These are phyloP conservation scores for Amaranthus palmeri DNA, from an alignment of 148 eudicot species.

Conservation along the genomic window DNA sequence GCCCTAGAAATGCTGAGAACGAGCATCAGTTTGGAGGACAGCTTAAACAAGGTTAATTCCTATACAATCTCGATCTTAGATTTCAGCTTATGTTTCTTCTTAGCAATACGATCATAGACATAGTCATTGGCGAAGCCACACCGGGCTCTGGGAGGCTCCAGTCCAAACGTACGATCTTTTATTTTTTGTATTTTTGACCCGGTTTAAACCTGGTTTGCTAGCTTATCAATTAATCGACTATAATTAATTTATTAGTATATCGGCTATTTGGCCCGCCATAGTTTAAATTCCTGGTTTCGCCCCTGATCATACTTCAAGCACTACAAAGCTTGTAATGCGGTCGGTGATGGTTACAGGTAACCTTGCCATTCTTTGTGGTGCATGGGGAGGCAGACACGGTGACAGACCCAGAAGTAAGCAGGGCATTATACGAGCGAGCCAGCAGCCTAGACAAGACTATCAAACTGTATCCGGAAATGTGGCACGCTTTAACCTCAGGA, in stretches of 20 bases:
- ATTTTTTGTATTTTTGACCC: too few relatives aligned
- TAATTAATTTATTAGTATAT: too few relatives aligned
- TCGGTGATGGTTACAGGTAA: constrained; percentile 41
- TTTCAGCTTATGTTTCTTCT: not conserved
- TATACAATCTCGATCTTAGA: not conserved
- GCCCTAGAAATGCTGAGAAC: constrained; percentile 98
- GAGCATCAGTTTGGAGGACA: constrained; percentile 77
- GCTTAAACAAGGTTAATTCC: constrained; percentile 57
- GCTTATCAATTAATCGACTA: too few relatives aligned
- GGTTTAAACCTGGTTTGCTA: too few relatives aligned
- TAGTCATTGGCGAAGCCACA: too few relatives aligned
- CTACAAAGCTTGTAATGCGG: not conserved
- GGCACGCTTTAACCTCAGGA: constrained; percentile 91
- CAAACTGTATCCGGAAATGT: constrained; percentile 87
- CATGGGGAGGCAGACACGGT: constrained; percentile 95
- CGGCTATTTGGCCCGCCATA: too few relatives aligned
- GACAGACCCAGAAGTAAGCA: constrained; percentile 95
- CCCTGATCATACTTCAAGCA: too few relatives aligned
- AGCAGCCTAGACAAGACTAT: constrained; percentile 87
- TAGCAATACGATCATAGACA: not conserved
- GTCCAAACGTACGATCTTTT: too few relatives aligned
- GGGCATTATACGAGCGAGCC: constrained; percentile 67
- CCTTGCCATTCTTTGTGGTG: constrained; percentile 78
- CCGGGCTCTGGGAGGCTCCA: too few relatives aligned
- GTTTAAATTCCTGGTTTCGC: too few relatives aligned